Evolutionary conservation across 1,139 yeast species (phyloP), one percentile per base, ranked within the genome.

Genomic region (Maudiozyma humilis): DNA sequence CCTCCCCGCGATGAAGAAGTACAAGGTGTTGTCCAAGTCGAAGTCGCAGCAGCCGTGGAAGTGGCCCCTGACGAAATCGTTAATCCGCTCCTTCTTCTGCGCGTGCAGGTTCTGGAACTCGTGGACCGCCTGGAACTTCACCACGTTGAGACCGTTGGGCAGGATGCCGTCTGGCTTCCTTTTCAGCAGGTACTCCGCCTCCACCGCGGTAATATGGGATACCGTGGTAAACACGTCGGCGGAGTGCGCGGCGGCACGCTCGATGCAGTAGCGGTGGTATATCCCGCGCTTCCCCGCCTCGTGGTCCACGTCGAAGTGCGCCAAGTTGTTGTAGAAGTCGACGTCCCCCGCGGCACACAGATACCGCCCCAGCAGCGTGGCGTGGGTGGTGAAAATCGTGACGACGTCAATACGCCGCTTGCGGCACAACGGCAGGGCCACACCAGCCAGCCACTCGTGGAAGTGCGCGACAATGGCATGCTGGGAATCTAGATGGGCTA

Each of bases 391-490:
- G 72, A 91, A 91, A 52, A 91, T 84, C 39, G 98, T 89, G 49
- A 96, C 87, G 47, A 87, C 88, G 59, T 91, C 98, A 48, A 91
- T 82, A 57, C 88, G 76, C 60, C 97, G 79, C 66, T 86, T 86
- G 57, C 96, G 73, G 65, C 96, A 88, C 50, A 91, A 71, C 0
- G 98, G 97, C 51, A 91, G 70, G 0, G 96, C 96, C 38, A 91
- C 87, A 55, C 97, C 97, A 1, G 98, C 97, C 45, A 91, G 73
- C 98, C 98, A 91, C 67, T 91, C 98, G 67, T 91, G 98, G 67
- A 86, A 88, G 62, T 91, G 98, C 46, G 94, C 84, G 52, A 91
- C 81, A 43, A 91, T 89, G 1, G 97, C 96, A 51, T 88, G 77
- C 44, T 82, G 82, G 32, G 78, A 75, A 63, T 91, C 96, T 55